phyloP scores from a whole-genome alignment of 2,329 filamentous ascomycete genomes.

The Basipetospora sp. region DNA sequence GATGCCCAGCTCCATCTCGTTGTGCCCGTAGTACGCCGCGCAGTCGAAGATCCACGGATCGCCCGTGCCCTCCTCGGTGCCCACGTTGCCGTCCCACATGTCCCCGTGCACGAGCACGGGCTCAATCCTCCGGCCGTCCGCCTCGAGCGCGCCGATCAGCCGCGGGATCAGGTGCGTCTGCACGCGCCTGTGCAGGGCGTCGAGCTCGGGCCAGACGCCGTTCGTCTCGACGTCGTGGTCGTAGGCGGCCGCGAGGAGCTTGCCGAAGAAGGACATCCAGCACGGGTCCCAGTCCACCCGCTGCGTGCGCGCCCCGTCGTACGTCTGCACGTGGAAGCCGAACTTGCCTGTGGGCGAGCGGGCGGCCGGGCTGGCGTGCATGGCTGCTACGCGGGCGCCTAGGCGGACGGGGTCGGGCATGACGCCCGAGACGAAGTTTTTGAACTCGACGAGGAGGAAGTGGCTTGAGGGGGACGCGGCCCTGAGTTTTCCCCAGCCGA shows the following conservation, averaged over 20 bases:
- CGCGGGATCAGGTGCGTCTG: conserved; percentile 15
- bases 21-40: conserved; percentile 17
- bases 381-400: conserved; percentile 6
- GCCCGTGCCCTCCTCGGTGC: conserved; percentile 13
- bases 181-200: conserved; percentile 8
- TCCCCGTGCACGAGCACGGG: conserved; percentile 19
- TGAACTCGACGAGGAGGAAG: conserved; percentile 19
- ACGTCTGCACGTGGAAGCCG: conserved; percentile 19
- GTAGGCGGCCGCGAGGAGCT: conserved; percentile 16
- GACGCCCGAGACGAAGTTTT: conserved; percentile 13
- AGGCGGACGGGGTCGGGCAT: conserved; percentile 9
- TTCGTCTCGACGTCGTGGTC: conserved; percentile 17
- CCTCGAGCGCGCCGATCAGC: conserved; percentile 15
- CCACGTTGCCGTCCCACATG: conserved; percentile 19
- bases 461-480: conserved; percentile 9
- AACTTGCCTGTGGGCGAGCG: conserved; percentile 18
- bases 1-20: conserved; percentile 16
- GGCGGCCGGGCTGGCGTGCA: conserved; percentile 14
- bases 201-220: conserved; percentile 12
- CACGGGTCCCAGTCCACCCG: conserved; percentile 17
- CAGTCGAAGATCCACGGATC: conserved; percentile 19
- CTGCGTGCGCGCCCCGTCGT: conserved; percentile 15
- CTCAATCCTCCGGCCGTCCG: conserved; percentile 15
- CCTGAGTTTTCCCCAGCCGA: conserved; percentile 14
- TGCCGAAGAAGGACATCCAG: conserved; percentile 21